phyloP scores from a whole-genome alignment of 1,284 basidiomycete species.

The Trichosporon ovoides region DNA sequence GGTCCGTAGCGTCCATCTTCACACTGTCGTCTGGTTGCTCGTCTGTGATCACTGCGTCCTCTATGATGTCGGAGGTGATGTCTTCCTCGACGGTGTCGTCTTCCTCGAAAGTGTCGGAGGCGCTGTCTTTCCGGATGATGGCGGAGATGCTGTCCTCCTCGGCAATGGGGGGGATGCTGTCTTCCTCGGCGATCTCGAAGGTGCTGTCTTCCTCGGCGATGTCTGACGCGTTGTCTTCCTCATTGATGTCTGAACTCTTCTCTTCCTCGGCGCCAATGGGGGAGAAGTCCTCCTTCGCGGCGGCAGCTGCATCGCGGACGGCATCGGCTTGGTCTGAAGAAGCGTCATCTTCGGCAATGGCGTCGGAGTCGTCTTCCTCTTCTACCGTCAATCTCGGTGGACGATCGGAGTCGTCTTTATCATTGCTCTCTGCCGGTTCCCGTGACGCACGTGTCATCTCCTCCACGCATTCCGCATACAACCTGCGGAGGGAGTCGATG shows the following conservation, averaged over 20 bases:
- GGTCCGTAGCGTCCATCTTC: conserved; percentile 11
- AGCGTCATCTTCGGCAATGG: background rate
- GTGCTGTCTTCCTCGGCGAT: too few relatives aligned
- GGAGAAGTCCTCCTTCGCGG: too few relatives aligned
- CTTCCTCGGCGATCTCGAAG: too few relatives aligned
- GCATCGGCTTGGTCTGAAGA: too few relatives aligned
- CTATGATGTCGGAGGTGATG: background rate
- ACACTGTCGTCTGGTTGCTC: background rate
- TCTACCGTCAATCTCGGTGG: background rate
- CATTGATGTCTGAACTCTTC: too few relatives aligned
- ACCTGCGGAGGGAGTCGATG: background rate
- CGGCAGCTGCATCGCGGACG: too few relatives aligned
- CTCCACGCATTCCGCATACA: background rate
- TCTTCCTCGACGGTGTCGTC: background rate
- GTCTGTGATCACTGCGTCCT: background rate
- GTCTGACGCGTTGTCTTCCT: too few relatives aligned
- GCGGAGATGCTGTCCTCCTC: too few relatives aligned
- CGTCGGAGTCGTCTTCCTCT: background rate
- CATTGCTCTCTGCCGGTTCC: background rate
- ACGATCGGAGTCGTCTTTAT: background rate
- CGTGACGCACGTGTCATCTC: conserved; percentile 4
- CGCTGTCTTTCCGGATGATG: too few relatives aligned
- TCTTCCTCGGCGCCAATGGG: too few relatives aligned
- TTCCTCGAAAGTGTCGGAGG: too few relatives aligned
- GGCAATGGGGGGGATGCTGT: too few relatives aligned